Percentiles rank a stretch among this genome's conserved stretches.
These are phyloP conservation scores for Spathaspora sp. DNA, from an alignment of 1,139 yeast species.

Conservation along the genomic window DNA sequence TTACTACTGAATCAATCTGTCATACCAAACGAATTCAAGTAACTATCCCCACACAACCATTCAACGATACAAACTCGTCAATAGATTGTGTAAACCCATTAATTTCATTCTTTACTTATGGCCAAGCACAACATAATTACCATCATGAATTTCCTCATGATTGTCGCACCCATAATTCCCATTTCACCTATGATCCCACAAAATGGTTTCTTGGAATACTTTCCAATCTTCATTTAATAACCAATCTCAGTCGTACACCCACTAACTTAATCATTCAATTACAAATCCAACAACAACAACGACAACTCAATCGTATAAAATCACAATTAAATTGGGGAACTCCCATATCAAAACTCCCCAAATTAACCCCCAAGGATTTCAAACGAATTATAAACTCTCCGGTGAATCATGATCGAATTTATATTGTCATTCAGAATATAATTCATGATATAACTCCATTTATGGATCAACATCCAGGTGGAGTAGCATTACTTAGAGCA, in stretches of 20 bases:
- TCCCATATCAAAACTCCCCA: conserved; percentile 66
- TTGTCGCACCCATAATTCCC: conserved; percentile 49
- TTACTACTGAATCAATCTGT: conserved; percentile 60
- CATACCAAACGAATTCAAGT: conserved; percentile 49
- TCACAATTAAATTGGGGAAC: conserved; percentile 77
- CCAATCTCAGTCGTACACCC: conserved; percentile 42
- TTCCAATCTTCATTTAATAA: conserved; percentile 38
- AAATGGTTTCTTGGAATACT: conserved; percentile 55
- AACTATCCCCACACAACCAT: conserved; percentile 52
- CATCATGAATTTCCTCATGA: conserved; percentile 78
- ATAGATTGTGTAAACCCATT: conserved; percentile 49
- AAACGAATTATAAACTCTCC: conserved; percentile 37
- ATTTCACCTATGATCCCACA: conserved; percentile 64
- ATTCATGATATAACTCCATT: conserved; percentile 76
- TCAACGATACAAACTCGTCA: conserved; percentile 61
- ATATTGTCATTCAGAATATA: conserved; percentile 51
- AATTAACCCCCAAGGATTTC: conserved; percentile 51
- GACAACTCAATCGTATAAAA: conserved; percentile 54
- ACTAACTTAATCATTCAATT: conserved; percentile 54
- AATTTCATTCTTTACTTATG: conserved; percentile 56
- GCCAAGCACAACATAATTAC: conserved; percentile 64
- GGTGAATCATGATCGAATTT: conserved; percentile 37
- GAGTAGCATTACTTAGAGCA: conserved; percentile 56
- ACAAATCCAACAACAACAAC: conserved; percentile 64
- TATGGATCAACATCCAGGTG: conserved; percentile 74